phyloP scores from a whole-genome alignment of 2,329 filamentous ascomycete species.

The Xylariaceae sp. region DNA sequence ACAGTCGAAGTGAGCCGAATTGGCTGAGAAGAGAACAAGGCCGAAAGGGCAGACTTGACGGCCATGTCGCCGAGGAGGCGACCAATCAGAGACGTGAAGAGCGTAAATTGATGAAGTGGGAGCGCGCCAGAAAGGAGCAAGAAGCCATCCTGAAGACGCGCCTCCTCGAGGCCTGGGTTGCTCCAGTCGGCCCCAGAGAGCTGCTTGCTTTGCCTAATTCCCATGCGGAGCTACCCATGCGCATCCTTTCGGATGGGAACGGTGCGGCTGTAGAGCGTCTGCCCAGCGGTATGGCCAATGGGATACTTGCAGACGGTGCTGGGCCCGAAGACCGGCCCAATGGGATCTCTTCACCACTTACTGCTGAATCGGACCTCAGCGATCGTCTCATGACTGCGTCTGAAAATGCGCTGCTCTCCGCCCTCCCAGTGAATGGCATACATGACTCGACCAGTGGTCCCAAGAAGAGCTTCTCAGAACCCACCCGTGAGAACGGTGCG shows the following conservation, averaged over 20 bases:
- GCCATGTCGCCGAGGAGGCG: slow-evolving; percentile 71
- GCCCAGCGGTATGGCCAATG: neutral
- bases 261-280: slow-evolving; percentile 4
- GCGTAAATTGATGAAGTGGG: slow-evolving; percentile 78
- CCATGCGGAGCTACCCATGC: slow-evolving; percentile 24
- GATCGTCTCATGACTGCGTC: neutral
- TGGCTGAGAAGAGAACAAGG: slow-evolving; percentile 83
- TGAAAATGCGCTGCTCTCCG: neutral
- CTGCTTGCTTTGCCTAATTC: slow-evolving; percentile 53
- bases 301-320: neutral
- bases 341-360: neutral
- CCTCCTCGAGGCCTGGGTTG: slow-evolving; percentile 35
- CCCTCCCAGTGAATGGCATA: slow-evolving; percentile 1
- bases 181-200: slow-evolving; percentile 39
- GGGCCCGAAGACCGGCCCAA: neutral
- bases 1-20: slow-evolving; percentile 90
- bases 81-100: slow-evolving; percentile 73
- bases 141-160: slow-evolving; percentile 70
- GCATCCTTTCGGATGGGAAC: slow-evolving; percentile 4
- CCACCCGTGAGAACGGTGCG: slow-evolving; percentile 7
- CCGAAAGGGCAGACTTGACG: slow-evolving; percentile 54
- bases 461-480: neutral
- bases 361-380: neutral
- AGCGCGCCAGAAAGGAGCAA: slow-evolving; percentile 80
- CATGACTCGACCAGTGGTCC: slow-evolving; percentile 9